A percentile compares a stretch with the other conserved stretches of the same genome.
Conservation (phyloP, 768 basidiomycete species). For the Russula lepida region DNA sequence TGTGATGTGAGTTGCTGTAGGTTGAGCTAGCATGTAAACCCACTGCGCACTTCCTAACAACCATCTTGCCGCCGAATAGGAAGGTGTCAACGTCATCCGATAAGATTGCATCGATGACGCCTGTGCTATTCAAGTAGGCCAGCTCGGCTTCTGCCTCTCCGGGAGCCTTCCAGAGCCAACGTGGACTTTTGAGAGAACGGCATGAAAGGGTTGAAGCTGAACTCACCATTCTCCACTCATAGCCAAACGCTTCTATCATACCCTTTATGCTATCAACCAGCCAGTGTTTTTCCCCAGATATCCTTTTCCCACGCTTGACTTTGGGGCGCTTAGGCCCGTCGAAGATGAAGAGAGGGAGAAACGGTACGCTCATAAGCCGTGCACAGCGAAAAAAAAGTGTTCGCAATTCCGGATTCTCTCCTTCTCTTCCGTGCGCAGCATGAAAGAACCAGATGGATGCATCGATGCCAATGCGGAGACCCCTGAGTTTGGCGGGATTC, state of each 20-base stretch:
- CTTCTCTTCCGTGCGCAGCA: conserved; percentile 62
- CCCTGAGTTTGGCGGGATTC: conserved; percentile 56
- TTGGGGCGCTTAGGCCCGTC: conserved; percentile 82
- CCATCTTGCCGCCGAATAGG: conserved; percentile 75
- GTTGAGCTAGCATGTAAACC: background rate
- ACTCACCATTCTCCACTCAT: conserved; percentile 62
- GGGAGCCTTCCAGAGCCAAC: conserved; percentile 54
- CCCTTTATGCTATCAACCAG: conserved; percentile 69
- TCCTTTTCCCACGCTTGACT: conserved; percentile 69
- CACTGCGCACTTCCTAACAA: conserved; percentile 68
- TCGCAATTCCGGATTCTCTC: conserved; percentile 80
- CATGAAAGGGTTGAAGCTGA: background rate
- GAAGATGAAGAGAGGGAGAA: conserved; percentile 86
- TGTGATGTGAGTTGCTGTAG: background rate
- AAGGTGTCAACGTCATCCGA: conserved; percentile 94
- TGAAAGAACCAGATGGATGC: conserved; percentile 80
- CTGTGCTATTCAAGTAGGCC: conserved; percentile 74
- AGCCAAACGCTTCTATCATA: conserved; percentile 72
- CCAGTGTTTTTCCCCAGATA: conserved; percentile 53
- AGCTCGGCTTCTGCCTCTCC: conserved; percentile 95
- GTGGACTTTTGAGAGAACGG: conserved; percentile 22
- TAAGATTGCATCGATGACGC: conserved; percentile 79
- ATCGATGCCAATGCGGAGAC: conserved; percentile 80
- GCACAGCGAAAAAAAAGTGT: conserved; percentile 83
- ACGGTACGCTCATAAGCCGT: conserved; percentile 64